Evolutionary conservation across 2,329 filamentous ascomycete species (phyloP).

Genomic region (Simplicillium sp.): DNA sequence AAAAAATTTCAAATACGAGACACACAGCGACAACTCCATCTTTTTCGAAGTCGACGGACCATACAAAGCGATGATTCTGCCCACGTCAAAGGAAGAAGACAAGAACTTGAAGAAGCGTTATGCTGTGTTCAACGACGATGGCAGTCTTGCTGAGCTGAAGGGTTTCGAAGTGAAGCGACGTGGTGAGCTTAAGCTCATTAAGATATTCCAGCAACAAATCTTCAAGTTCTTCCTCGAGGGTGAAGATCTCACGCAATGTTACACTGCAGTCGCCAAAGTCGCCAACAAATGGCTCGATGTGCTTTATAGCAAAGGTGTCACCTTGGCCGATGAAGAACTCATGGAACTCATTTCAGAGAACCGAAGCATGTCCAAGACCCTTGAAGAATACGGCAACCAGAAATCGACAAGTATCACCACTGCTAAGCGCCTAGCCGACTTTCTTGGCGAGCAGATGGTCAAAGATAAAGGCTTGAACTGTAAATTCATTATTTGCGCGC

Average conservation of each 20-base stretch:
- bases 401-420: conserved; percentile 99
- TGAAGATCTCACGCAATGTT: conserved; percentile 77
- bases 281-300: conserved; percentile 97
- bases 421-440: conserved; percentile 87
- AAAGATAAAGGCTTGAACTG: conserved; percentile 99
- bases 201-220: conserved; percentile 98
- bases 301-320: conserved; percentile 76
- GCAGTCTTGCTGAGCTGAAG: conserved; percentile 88
- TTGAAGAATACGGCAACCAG: conserved; percentile 90
- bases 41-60: conserved; percentile 99
- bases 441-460: conserved; percentile 95
- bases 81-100: conserved; percentile 96
- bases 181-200: conserved; percentile 98
- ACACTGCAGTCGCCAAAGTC: conserved; percentile 83
- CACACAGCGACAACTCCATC: conserved; percentile 96
- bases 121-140: conserved; percentile 97
- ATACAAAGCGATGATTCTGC: conserved; percentile 94
- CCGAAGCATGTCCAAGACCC: conserved; percentile 91
- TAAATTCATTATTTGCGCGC: conserved; percentile 96
- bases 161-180: conserved; percentile 96
- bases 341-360: conserved; percentile 99
- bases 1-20: conserved; percentile 80
- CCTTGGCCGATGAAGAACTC: conserved; percentile 88
- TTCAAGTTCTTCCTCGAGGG: conserved; percentile 99
- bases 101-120: conserved; percentile 99